Percentiles rank a stretch among this genome's conserved stretches.
Evolutionary conservation across 2,329 filamentous ascomycete species (phyloP).

Genomic region (Trichophyton benhamiae): DNA sequence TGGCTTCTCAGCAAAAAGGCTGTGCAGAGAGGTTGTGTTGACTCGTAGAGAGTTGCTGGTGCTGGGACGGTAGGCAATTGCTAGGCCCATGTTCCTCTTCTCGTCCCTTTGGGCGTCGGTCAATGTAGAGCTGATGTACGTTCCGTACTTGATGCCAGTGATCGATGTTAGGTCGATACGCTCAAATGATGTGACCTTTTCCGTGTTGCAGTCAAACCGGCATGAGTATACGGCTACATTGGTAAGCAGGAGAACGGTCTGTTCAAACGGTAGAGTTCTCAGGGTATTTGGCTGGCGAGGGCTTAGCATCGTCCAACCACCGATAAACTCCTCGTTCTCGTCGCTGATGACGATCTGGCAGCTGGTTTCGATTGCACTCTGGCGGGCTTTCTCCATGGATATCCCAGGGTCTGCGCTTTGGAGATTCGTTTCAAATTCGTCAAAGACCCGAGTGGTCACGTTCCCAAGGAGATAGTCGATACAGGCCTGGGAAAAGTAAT

Average conservation of each 20-base stretch:
- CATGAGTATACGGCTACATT: slow-evolving; percentile 77
- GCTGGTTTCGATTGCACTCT: slow-evolving; percentile 80
- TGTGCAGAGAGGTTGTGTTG: slow-evolving; percentile 68
- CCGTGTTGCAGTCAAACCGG: slow-evolving; percentile 85
- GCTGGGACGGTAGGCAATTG: slow-evolving; percentile 63
- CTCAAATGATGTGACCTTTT: slow-evolving; percentile 90
- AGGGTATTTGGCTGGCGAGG: slow-evolving; percentile 60
- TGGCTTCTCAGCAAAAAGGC: slow-evolving; percentile 39
- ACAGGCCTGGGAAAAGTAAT: slow-evolving; percentile 89
- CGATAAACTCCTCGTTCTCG: slow-evolving; percentile 69
- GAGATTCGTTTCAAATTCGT: slow-evolving; percentile 89
- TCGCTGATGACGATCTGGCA: slow-evolving; percentile 77
- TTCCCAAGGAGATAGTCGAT: slow-evolving; percentile 92
- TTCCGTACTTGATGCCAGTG: slow-evolving; percentile 60
- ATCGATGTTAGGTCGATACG: slow-evolving; percentile 66
- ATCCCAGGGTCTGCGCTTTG: slow-evolving; percentile 86
- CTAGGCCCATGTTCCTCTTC: slow-evolving; percentile 67
- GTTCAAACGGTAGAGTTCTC: slow-evolving; percentile 64
- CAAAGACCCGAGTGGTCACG: slow-evolving; percentile 71
- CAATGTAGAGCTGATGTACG: slow-evolving; percentile 82
- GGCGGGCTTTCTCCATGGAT: slow-evolving; percentile 69
- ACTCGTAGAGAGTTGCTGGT: slow-evolving; percentile 61
- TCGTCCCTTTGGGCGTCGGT: slow-evolving; percentile 66
- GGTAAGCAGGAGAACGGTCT: slow-evolving; percentile 77
- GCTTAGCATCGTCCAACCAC: slow-evolving; percentile 78